phyloP scores from a whole-genome alignment of 768 basidiomycete genomes.

The Phanerochaete carnosa region DNA sequence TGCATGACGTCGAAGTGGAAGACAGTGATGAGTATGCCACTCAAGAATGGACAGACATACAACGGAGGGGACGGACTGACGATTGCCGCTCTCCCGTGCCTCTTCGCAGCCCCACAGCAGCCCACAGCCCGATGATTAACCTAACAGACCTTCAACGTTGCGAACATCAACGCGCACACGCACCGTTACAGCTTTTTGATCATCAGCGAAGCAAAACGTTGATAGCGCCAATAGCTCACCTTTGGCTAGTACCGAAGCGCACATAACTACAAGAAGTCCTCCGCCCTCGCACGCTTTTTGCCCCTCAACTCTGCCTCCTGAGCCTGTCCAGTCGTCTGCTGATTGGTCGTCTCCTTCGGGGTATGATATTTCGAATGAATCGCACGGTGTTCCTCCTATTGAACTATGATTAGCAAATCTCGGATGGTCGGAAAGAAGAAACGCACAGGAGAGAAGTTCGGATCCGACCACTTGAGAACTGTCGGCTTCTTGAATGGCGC shows the following conservation, averaged over 20 bases:
- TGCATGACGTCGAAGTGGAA: neutral
- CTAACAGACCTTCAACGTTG: neutral
- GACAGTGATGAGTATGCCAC: slow-evolving; percentile 5
- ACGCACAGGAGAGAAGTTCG: slow-evolving; percentile 78
- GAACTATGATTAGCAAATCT: neutral
- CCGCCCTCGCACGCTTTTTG: slow-evolving; percentile 82
- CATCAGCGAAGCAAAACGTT: neutral
- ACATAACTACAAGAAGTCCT: slow-evolving; percentile 51
- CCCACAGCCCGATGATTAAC: neutral
- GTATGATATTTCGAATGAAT: slow-evolving; percentile 59
- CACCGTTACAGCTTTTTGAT: neutral
- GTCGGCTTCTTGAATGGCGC: slow-evolving; percentile 76
- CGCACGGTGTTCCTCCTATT: slow-evolving; percentile 77
- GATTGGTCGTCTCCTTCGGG: slow-evolving; percentile 37
- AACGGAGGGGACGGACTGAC: slow-evolving; percentile 20
- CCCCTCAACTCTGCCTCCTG: slow-evolving; percentile 62
- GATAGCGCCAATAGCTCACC: neutral
- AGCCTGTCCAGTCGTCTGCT: slow-evolving; percentile 26
- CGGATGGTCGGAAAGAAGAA: neutral
- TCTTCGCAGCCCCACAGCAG: neutral
- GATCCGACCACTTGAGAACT: slow-evolving; percentile 66
- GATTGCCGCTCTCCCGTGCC: slow-evolving; percentile 1
- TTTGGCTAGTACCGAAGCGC: neutral
- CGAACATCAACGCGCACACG: neutral
- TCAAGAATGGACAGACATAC: neutral